A percentile compares a stretch with the other conserved stretches of the same genome.
These are phyloP conservation scores for Sisymbrium irio DNA, from an alignment of 345 rosid species.

Conservation along the genomic window DNA sequence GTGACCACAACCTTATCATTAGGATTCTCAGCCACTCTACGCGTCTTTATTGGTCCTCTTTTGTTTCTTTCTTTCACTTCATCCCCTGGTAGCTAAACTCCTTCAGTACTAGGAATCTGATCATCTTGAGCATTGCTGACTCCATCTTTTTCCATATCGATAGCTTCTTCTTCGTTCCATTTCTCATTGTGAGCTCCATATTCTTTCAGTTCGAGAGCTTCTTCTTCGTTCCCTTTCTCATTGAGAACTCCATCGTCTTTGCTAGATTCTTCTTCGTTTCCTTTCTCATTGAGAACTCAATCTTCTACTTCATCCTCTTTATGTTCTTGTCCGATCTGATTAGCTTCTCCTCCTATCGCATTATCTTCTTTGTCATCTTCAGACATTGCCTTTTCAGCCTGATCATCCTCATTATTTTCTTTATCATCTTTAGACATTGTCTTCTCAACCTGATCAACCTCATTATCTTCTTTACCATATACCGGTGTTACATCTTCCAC, in stretches of 20 bases:
- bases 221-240: not conserved
- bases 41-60: too few species aligned
- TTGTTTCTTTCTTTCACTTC: not conserved
- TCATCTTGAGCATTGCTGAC: not conserved
- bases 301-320: too few species aligned
- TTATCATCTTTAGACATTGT: too few species aligned
- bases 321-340: not conserved
- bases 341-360: not conserved
- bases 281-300: too few species aligned
- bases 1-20: not conserved
- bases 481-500: not conserved
- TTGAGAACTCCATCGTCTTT: too few species aligned
- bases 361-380: not conserved
- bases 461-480: not conserved
- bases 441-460: too few species aligned
- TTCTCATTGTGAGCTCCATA: not conserved
- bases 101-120: not conserved
- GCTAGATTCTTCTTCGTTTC: too few species aligned
- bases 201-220: not conserved
- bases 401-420: not conserved
- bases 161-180: not conserved
- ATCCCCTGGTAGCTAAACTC: not conserved
- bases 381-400: not conserved
- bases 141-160: too few species aligned
- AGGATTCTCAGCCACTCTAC: not conserved